Percentiles rank a stretch among this genome's conserved stretches.
These are phyloP conservation scores for Amphicarpaea edgeworthii DNA, from an alignment of 306 rosid species.

Conservation along the genomic window DNA sequence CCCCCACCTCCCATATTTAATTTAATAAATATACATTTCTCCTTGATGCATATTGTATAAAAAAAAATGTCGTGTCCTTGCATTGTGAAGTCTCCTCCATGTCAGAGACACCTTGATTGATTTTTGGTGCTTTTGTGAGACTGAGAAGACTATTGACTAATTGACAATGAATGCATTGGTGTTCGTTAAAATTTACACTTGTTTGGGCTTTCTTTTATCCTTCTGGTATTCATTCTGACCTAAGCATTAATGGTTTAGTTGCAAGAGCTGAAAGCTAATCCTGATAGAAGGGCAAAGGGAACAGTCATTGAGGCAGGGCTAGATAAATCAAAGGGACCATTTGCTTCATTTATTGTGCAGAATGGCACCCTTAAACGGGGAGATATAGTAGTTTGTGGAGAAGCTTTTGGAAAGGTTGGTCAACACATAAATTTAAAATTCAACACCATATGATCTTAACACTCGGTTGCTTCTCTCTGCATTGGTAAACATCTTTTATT, in stretches of 20 bases:
- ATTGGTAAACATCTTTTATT: constrained; percentile 38
- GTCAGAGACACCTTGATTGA: background rate
- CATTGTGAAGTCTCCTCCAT: no score
- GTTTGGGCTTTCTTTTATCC: constrained; percentile 26
- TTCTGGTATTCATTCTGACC: constrained; percentile 49
- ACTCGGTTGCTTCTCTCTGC: constrained; percentile 23
- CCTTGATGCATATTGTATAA: background rate
- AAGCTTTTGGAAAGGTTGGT: constrained; percentile 95
- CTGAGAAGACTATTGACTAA: constrained; percentile 26
- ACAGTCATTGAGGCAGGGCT: constrained; percentile 95
- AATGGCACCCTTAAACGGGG: constrained; percentile 91
- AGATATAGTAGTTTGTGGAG: constrained; percentile 89
- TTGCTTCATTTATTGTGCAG: constrained; percentile 90
- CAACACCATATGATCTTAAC: constrained; percentile 32
- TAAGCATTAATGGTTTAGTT: constrained; percentile 62
- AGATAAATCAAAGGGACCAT: constrained; percentile 92
- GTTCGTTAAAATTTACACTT: constrained; percentile 27
- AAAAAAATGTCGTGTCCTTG: background rate
- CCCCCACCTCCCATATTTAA: constrained; percentile 1
- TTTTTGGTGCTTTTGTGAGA: constrained; percentile 30
- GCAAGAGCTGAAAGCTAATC: constrained; percentile 99
- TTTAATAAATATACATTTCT: background rate
- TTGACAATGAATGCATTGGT: background rate
- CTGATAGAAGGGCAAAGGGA: constrained; percentile 89
- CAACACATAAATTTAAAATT: constrained; percentile 24